phyloP scores from a whole-genome alignment of 331 rosid genomes.

The Rosa hybrid region DNA sequence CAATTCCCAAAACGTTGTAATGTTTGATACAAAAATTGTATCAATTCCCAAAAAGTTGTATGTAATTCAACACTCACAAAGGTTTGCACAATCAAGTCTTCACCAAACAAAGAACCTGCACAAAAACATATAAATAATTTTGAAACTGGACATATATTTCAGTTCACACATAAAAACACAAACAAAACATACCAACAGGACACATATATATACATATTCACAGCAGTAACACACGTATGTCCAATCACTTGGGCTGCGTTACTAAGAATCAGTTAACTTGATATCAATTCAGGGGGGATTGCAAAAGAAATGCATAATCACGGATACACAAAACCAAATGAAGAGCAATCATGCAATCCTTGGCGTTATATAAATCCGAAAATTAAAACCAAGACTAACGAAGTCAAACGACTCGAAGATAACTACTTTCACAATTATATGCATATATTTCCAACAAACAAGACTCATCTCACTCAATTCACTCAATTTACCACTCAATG shows the following conservation, averaged over 20 bases:
- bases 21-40: too few species aligned
- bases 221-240: slow-evolving; percentile 39
- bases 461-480: neutral
- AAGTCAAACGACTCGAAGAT: neutral
- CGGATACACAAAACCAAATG: neutral
- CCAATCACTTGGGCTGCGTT: slow-evolving; percentile 90
- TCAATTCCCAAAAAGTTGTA: too few species aligned
- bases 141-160: too few species aligned
- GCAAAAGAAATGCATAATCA: slow-evolving; percentile 17
- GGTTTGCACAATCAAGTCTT: too few species aligned
- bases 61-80: too few species aligned
- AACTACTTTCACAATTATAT: neutral
- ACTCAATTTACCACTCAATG: too few species aligned
- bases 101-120: too few species aligned
- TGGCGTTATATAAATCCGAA: neutral
- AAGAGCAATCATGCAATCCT: neutral
- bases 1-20: too few species aligned
- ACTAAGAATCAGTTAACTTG: slow-evolving; percentile 38
- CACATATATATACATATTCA: too few species aligned
- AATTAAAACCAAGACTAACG: neutral
- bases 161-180: too few species aligned
- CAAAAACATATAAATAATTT: too few species aligned
- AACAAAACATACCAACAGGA: too few species aligned
- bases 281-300: slow-evolving; percentile 7
- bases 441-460: neutral